Evolutionary conservation across 495 filamentous ascomycete genomes (phyloP), one percentile per base, ranked within the genome.

Genomic region (Tuber magnatum): DNA sequence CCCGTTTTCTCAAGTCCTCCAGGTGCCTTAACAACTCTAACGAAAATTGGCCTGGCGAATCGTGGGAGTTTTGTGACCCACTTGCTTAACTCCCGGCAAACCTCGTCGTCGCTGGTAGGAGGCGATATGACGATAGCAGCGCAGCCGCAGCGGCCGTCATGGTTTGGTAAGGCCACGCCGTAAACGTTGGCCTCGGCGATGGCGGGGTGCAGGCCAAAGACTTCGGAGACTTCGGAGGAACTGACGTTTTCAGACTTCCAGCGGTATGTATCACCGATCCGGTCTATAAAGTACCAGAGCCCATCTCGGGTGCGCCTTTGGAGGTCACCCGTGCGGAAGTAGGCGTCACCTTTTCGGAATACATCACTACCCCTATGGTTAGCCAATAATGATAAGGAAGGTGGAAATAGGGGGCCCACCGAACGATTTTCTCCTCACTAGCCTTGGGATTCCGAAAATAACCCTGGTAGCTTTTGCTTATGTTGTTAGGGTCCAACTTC

Each of bases 171-270:
- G 39, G 88, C 81, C 0, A 97, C 92, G 39, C 94, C 94, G 77
- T 97, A 97, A 1, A 97, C 94, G 76, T 94, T 96, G 38, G 92
- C 90, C 83, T 97, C 94, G 39, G 87, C 81, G 22, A 97, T 86
- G 0, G 85, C 86, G 0, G 91, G 86, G 77, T 94, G 91, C 1
- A 84, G 80, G 4, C 92, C 91, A 0, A 97, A 80, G 0, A 90
- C 89, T 71, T 93, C 90, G 38, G 88, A 88, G 9, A 96, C 94
- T 77, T 97, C 94, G 35, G 91, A 90, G 0, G 94, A 95, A 14
- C 90, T 91, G 4, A 97, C 92, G 73, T 97, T 98, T 84, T 98
- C 94, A 68, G 89, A 90, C 86, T 97, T 97, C 94, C 94, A 98
- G 28, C 94, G 89, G 85, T 93, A 98, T 0, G 94, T 97, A 80